Evolutionary conservation across 225 moss, liverwort and hornwort genomes (phyloP), one percentile per base, ranked within the genome.

Genomic region (Sphagnum tenellum): DNA sequence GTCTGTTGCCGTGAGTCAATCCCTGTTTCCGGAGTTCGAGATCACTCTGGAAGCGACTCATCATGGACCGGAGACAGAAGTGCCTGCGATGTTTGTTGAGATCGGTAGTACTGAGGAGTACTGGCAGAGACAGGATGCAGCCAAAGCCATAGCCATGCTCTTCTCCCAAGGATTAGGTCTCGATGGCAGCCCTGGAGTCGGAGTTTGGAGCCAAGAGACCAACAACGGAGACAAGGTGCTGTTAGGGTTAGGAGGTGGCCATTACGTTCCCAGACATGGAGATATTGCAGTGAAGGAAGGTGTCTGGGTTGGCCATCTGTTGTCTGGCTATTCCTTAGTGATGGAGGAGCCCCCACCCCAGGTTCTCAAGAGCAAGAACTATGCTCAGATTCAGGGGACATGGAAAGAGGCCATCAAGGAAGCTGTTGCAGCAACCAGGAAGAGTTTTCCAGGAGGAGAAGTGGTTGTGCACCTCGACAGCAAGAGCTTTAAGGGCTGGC

Each of bases 401-500:
- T 94, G 94, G 94, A 91, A 91, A 77, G 75, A 81, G 59, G 81
- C 94, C 4, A 89, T 94, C 45, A 71, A 65, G 2, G 82, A 89
- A 64, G 85, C 89, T 4, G 77, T 94, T 12, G 62, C 64, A 29
- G 89, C 91, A 44, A 91, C 91, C 7, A 74, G 75, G 73, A 68
- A 57, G 64, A 91, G 85, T 47, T 94, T 94, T 71, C 91, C 94
- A 57, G 76, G 81, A 4, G 91, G 89, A 4, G 81, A 91, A 64
- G 70, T 94, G n/a, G 77, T 83, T 29, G 89, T 61, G 55, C 91
- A 94, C 70, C 74, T 94, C 2, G 94, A 94, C 67, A 75, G 78
- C 60, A 94, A 94, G 76, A 94, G 94, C 57, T 78, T 94, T 55
- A 94, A 94, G 79, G 79, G 89, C 67, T 91, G 94, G 94, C 91